phyloP scores from a whole-genome alignment of 768 basidiomycete species.

The Naganishia kalamii region DNA sequence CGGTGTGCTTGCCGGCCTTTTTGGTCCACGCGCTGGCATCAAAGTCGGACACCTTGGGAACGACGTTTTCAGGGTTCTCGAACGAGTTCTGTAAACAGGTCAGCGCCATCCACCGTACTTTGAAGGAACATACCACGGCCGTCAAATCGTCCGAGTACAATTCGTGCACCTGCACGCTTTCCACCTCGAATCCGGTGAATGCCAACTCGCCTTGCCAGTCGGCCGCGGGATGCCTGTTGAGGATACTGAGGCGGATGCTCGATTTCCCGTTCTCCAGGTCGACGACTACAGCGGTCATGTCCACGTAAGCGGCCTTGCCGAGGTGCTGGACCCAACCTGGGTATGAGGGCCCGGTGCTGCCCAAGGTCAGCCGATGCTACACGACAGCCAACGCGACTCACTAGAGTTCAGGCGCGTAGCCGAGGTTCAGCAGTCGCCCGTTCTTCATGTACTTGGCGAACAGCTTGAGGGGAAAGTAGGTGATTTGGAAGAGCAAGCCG shows the following conservation, averaged over 20 bases:
- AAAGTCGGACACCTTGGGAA: conserved; percentile 26
- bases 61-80: conserved; percentile 36
- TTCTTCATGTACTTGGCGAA: conserved; percentile 57
- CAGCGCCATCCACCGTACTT: background rate
- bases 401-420: conserved; percentile 31
- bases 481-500: conserved; percentile 52
- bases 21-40: conserved; percentile 24
- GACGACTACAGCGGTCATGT: conserved; percentile 53
- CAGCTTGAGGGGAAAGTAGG: conserved; percentile 52
- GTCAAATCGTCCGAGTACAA: conserved; percentile 53
- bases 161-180: conserved; percentile 51
- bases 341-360: conserved; percentile 49
- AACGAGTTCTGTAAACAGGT: conserved; percentile 37
- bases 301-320: conserved; percentile 49
- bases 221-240: conserved; percentile 53
- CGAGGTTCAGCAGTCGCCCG: conserved; percentile 17
- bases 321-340: conserved; percentile 54
- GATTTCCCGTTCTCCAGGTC: conserved; percentile 35
- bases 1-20: conserved; percentile 19
- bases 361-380: background rate
- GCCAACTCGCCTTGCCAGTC: conserved; percentile 42
- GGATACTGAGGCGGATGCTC: conserved; percentile 54
- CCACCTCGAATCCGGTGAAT: conserved; percentile 42
- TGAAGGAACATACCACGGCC: conserved; percentile 30
- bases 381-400: conserved; percentile 9